Evolutionary conservation across 768 basidiomycete genomes (phyloP), one percentile per base, ranked within the genome.

Genomic region (Hygrophorus russula): DNA sequence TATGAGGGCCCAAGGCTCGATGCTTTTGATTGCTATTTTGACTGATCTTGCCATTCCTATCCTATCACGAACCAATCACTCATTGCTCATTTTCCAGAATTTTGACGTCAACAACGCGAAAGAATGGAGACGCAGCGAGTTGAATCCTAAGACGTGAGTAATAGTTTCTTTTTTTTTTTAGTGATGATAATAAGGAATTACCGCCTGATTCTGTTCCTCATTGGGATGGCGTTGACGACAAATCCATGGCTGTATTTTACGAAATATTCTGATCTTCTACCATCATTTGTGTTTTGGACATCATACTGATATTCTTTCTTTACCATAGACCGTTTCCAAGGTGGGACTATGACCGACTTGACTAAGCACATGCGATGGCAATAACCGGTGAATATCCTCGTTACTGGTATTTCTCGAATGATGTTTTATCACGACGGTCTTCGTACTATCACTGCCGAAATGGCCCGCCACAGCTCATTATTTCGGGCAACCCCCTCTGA

Each of bases 341-440:
- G 31, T 27, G 44, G 48, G 17, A 49, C 46, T 46, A 13, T 38
- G 13, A 36, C 35, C n/a, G 36, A 36, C 9, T 29, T 17, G 6
- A 14, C 5, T n/a, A 14, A 40, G 13, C n/a, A n/a, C 35, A 38
- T 20, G 13, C 10, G 9, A 7, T 9, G 24, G 7, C 24, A 24
- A 24, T 24, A 24, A 24, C 3, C 7, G 24, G 24, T 24, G 7
- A 24, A 24, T 24, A 24, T 24, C 24, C 24, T 24, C 24, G 69
- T 74, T 54, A 65, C 68, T 67, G 46, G 32, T 29, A 3, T 41
- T 46, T 36, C 45, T 57, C 48, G 14, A 44, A 78, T 80, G 81
- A 84, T 85, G 82, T 60, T 74, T 64, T 69, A 78, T 79, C 82
- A 87, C 85, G 85, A 88, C 85, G 85, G 85, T 88, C 85, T 87